Base-by-base conservation (phyloP, 2,329 filamentous ascomycete genomes). In the Aspergillus chevalieri region DNA sequence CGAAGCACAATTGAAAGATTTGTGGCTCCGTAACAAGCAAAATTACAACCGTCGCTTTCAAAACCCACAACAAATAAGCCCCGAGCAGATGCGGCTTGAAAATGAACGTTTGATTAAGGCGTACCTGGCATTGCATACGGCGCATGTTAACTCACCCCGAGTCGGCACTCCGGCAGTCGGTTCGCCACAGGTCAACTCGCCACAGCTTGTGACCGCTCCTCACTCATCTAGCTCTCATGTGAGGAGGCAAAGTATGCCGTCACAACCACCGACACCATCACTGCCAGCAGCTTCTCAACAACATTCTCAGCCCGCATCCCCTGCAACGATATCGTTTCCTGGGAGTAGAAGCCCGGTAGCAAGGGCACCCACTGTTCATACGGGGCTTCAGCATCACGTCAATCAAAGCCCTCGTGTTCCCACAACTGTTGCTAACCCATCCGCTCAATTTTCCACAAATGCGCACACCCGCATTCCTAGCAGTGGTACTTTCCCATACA, bases 11-110 rank as follows among this genome's bases (percentile, higher is more conserved):
- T 49, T 66, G 41, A 49, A 52, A 47, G 19, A 46, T 10, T 47
- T 60, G 36, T 62, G 57, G 51, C 33, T 50, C 15, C 49, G 47
- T n/a, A 58, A 65, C 48, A 46, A 54, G 38, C 36, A 44, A 17
- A 54, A 54, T 39, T 61, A 57, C 50, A 39, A 46, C 9, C 51
- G 51, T 15, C 59, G 61, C 26, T 47, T 45, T 9, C 10, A 17
- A 30, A 19, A 3, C 12, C 46, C 43, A n/a, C 28, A 33, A 22
- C 50, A 41, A n/a, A 19, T 49, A 2, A 15, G 46, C 10, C 6
- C n/a, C 5, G 30, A 48, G 39, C 51, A 52, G 19, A 53, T 53
- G 39, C 52, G 52, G 34, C 26, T 21, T 15, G 57, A 63, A 19
- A 56, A 55, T 22, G 45, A 50, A 7, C 38, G 42, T 14, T 33